Evolutionary conservation across 2,329 filamentous ascomycete species (phyloP).

Genomic region (Thermomyces lanuginosus): DNA sequence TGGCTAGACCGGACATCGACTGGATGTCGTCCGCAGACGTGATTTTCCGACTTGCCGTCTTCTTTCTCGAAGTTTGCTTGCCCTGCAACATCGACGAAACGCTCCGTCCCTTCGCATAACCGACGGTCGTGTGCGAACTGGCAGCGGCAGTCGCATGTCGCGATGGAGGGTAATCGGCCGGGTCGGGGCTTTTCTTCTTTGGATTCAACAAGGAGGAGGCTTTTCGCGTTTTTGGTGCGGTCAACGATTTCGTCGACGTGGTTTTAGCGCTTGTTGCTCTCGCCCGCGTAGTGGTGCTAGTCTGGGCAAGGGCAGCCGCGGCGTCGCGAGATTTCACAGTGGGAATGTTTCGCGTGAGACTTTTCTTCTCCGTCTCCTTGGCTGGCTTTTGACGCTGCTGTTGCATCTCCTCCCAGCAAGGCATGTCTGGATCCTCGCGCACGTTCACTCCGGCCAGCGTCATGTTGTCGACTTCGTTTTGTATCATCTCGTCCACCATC

Average conservation of each 20-base stretch:
- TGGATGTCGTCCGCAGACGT: constrained; percentile 10
- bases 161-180: constrained; percentile 35
- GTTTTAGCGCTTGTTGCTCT: no score
- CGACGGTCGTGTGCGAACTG: constrained; percentile 65
- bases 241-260: constrained; percentile 6
- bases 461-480: constrained; percentile 45
- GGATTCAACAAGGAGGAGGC: constrained; percentile 16
- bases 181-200: constrained; percentile 28
- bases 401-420: constrained; percentile 10
- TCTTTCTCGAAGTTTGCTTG: constrained; percentile 10
- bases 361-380: constrained; percentile 10
- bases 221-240: constrained; percentile 20
- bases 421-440: constrained; percentile 14
- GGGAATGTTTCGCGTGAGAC: constrained; percentile 16
- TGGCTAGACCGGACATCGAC: constrained; percentile 15
- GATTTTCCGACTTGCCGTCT: no score
- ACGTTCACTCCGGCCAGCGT: constrained; percentile 35
- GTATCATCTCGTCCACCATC: constrained; percentile 50
- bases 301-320: constrained; percentile 21
- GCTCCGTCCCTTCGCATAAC: constrained; percentile 61
- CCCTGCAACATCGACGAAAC: constrained; percentile 17
- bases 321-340: constrained; percentile 27
- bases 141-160: constrained; percentile 46
- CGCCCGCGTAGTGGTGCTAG: constrained; percentile 17
- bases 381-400: constrained; percentile 14